Conservation (phyloP, 192 early-diverging fungal genomes). For the Podila verticillata region DNA sequence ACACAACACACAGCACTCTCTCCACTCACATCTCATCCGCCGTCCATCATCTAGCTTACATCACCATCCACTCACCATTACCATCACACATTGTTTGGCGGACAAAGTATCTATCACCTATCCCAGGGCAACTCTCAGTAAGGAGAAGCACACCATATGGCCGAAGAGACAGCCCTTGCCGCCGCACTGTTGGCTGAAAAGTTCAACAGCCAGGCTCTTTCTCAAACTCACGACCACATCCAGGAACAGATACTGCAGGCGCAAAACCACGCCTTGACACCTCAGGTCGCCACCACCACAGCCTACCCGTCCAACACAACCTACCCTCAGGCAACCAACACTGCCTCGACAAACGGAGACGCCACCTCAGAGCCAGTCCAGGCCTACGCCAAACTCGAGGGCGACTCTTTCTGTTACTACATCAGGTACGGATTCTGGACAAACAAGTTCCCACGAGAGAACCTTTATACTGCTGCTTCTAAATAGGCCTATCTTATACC, state of each 20-base stretch:
- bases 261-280: neutral
- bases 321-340: slow-evolving; percentile 28
- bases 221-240: slow-evolving; percentile 8
- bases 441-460: too few relatives aligned
- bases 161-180: slow-evolving; percentile 45
- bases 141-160: slow-evolving; percentile 1
- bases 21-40: neutral
- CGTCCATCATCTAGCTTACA: neutral
- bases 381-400: slow-evolving; percentile 91
- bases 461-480: too few relatives aligned
- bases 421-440: slow-evolving; percentile 52
- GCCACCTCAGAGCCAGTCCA: slow-evolving; percentile 68
- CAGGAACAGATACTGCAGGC: neutral
- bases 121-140: neutral
- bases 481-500: too few relatives aligned
- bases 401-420: slow-evolving; percentile 85
- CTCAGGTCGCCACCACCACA: slow-evolving; percentile 6
- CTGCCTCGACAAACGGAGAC: slow-evolving; percentile 14
- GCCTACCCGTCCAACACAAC: slow-evolving; percentile 2
- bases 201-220: slow-evolving; percentile 22
- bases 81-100: neutral
- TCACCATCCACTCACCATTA: neutral
- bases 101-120: neutral
- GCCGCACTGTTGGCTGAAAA: slow-evolving; percentile 30
- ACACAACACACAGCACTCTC: too few relatives aligned